Base-by-base conservation (phyloP, 192 early-diverging fungal genomes). In the Pilaira anomala region DNA sequence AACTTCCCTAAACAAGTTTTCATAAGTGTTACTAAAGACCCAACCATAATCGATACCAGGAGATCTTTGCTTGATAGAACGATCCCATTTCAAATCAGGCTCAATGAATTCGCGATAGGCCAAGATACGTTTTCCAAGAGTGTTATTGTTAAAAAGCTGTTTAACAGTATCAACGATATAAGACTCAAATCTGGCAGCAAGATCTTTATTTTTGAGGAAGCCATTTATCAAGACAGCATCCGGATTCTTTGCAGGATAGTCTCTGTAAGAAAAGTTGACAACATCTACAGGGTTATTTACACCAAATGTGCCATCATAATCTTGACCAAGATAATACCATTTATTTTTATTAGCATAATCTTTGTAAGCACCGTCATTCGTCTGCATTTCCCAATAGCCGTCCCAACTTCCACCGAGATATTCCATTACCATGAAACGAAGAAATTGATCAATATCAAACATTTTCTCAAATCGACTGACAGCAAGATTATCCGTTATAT, bases 251-350 rank as follows among this genome's bases (percentile, higher is more conserved):
- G 36, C 30, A 50, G 75, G 69, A 48, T 48, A 74, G 3, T 51
- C n/a, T 16, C 55, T 75, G 59, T 77, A 80, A 63, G 65, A 68
- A 65, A 7, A 53, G 59, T 19, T 59, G 44, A 51, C 65, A 70
- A 21, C 41, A 25, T 59, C 59, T 6, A 51, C 11, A 29, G 26
- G 18, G 18, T 75, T 19, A 53, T 77, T 80, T 22, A 80, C 67
- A 65, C 78, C 78, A 48, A 80, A 77, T 22, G 78, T 77, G 46
- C 65, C 78, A 48, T 80, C 78, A 58, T 72, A 80, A 26, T 80
- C 78, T 57, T 80, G 78, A 18, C 66, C 75, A 24, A 80, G 64
- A 51, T 69, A 80, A 53, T 71, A 77, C 69, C 72, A 74, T 18
- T 24, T 67, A 29, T 75, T 63, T 33, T 66, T 59, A 18, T 56